Percentiles rank a stretch among this genome's conserved stretches.
phyloP scores from a whole-genome alignment of 2,329 filamentous ascomycete genomes.

The Endocalyx cinctus region DNA sequence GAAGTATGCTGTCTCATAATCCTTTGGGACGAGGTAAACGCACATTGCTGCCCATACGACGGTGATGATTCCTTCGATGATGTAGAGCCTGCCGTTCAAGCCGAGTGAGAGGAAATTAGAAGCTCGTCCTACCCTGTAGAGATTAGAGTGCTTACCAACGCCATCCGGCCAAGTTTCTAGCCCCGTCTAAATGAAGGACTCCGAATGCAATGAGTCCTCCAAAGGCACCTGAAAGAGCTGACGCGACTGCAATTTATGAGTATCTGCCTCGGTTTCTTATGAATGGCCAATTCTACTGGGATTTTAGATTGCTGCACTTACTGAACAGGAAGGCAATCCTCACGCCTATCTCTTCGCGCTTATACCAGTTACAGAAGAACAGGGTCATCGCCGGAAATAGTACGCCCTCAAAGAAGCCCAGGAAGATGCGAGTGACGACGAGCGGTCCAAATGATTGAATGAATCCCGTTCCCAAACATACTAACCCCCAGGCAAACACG shows the following conservation, averaged over 20 bases:
- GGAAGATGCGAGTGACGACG: constrained; percentile 19
- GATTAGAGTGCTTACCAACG: constrained; percentile 14
- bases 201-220: constrained; percentile 22
- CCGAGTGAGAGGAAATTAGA: too few species aligned
- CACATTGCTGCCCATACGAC: constrained; percentile 10
- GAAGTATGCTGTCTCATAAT: constrained; percentile 17
- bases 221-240: constrained; percentile 22
- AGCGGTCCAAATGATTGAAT: constrained; percentile 20
- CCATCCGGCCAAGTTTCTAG: constrained; percentile 19
- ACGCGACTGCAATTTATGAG: constrained; percentile 19
- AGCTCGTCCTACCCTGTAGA: background rate
- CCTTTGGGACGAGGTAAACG: constrained; percentile 11
- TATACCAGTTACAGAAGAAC: constrained; percentile 27
- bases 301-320: too few species aligned
- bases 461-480: constrained; percentile 23
- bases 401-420: constrained; percentile 25
- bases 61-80: constrained; percentile 18
- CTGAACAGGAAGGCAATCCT: constrained; percentile 23
- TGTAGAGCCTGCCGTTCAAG: constrained; percentile 11
- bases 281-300: too few species aligned
- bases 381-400: constrained; percentile 25
- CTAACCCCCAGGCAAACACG: constrained; percentile 21
- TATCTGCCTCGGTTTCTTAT: too few species aligned
- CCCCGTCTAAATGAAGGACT: constrained; percentile 24
- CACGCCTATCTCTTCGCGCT: constrained; percentile 23